Evolutionary conservation across 1,284 basidiomycete genomes (phyloP), one percentile per base, ranked within the genome.

Genomic region (Chondrostereum purpureum): DNA sequence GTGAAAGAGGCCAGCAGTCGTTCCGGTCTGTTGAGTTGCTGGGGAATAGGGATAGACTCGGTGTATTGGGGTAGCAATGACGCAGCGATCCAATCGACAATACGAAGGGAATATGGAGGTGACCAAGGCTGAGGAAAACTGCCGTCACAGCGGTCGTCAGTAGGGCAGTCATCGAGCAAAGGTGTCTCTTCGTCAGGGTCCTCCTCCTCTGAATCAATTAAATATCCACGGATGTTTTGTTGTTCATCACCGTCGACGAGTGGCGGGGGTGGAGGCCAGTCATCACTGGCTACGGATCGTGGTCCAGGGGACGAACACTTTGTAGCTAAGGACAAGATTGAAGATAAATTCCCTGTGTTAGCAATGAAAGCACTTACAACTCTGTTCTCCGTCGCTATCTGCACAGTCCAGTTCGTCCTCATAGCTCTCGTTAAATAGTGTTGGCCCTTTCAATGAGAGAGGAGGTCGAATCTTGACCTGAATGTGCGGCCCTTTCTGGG

Each of bases 41-140:
- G 39, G 13, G 39, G 39, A n/a, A 41, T 13, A 5, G 4, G 20
- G 13, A 41, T 5, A 13, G 16, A 23, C 24, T 41, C 39, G 18
- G 39, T 41, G 24, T 41, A 41, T 13, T 41, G 39, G 17, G 39
- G 39, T 14, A 41, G 39, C 13, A 41, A n/a, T 13, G 39, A 41
- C n/a, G 20, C 39, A 5, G n/a, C 17, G 21, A 41, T 21, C 39
- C 39, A 41, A 13, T 13, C 39, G 18, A 41, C 39, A 22, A 21
- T n/a, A 24, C n/a, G 21, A 2, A 14, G 11, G 14, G n/a, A 13
- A 14, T 14, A 20, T 13, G 37, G 37, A 12, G 11, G 14, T 20
- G 37, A 18, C 19, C 17, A n/a, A 20, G 12, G 37, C 19, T 18
- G 37, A 39, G 12, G 19, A n/a, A 20, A 39, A 16, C n/a, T 34